Evolutionary conservation across 202 grass and related monocot species (phyloP), one percentile per base, ranked within the genome.

Genomic region (Carex sylvatica): DNA sequence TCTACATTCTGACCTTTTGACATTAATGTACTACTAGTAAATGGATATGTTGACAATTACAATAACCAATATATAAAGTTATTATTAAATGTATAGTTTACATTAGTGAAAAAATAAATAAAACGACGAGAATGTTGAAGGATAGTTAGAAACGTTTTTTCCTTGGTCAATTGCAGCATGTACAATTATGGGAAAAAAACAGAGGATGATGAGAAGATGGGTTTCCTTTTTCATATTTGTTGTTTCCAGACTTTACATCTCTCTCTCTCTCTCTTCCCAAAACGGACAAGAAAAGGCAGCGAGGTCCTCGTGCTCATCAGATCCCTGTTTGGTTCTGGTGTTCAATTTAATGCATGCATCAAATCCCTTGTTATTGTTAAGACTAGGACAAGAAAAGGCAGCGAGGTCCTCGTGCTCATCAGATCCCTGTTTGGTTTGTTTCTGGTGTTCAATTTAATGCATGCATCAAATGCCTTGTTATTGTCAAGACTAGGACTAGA

Each of bases 141-240:
- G 28, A 28, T 28, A 28, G 28, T 28, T 28, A 28, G 28, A 28
- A 28, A 28, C 28, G 28, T 28, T 28, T 46, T 46, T 46, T 46
- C 8, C 42, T 46, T 10, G 42, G 9, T 46, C 0, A 68, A 30
- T 68, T 73, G 38, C 4, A 73, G 33, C 18, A 59, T 59, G 2
- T 59, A 18, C 6, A 19, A 59, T 59, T 59, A 49, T 16, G 9
- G 3, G 31, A 10, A 0, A 20, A 72, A 44, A 73, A 44, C 33
- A 73, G 69, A 46, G 69, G 33, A 44, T 44, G 10, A 49, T 47
- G 10, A 49, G 38, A 4, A 44, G 69, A 35, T 35, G 69, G 69
- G 20, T 40, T 73, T 42, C 44, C 33, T 80, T 80, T 80, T 31
- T 36, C 30, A 53, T 35, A 40, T 61, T 80, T 62, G 58, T 62